Evolutionary conservation across 768 basidiomycete genomes (phyloP), one percentile per base, ranked within the genome.

Genomic region (Amanita jacksonii): DNA sequence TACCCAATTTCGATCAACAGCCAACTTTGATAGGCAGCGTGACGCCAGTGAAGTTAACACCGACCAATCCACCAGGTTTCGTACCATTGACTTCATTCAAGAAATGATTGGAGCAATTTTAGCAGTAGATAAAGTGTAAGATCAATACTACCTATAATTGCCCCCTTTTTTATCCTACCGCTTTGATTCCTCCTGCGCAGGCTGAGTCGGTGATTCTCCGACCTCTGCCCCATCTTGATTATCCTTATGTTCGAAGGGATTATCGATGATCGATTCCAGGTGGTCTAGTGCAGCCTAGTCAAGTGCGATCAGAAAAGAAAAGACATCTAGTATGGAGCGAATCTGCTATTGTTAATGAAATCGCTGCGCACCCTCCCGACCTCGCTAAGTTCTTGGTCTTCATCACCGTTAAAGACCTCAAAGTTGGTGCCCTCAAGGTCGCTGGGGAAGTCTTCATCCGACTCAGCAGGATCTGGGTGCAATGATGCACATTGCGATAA

Each of bases 341-440:
- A 91, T 63, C 89, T 84, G 58, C 64, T 73, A 70, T 81, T 63
- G 69, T 80, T 80, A 65, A 73, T 56, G 62, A 85, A 85, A 85
- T 85, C 76, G 62, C 81, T 86, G 84, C 90, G 85, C 81, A 90
- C 87, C 83, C 85, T 79, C 69, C 90, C 90, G 52, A 83, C 85
- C 67, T 83, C 81, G 61, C 80, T 85, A 51, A 91, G 74, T 62
- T 91, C 85, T 54, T 88, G 69, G 16, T 65, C 72, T 44, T 72
- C 79, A 37, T 72, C 70, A 20, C 80, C 82, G 16, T 63, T 66
- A 52, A 75, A 74, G 3, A 66, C 65, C 3, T 68, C 70, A 57
- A 87, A 82, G 1, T 69, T 65, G 12, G 58, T 60, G 24, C n/a
- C n/a, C n/a, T 66, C 64, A 5, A 68, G 53, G 53, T 81, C 73